A percentile compares a stretch with the other conserved stretches of the same genome.
Conservation (phyloP, 305 asterid species). For the Fraxinus sp. region DNA sequence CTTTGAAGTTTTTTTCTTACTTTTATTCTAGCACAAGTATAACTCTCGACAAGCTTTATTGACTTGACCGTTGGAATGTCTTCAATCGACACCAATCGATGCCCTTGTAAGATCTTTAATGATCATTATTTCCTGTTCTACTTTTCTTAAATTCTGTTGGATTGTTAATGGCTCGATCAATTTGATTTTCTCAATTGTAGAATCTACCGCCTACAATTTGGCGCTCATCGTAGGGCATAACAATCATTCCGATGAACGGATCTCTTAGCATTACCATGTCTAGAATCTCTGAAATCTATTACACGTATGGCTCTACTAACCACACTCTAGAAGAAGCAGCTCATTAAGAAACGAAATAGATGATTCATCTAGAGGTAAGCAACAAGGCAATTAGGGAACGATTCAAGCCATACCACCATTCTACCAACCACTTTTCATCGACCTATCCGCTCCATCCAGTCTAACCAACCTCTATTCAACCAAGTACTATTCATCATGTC, state of each 20-base stretch:
- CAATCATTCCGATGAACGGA: background rate
- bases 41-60: no score
- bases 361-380: no score
- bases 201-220: background rate
- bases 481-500: no score
- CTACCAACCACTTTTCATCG: background rate
- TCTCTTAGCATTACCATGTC: background rate
- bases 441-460: no score
- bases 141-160: no score
- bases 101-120: background rate
- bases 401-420: background rate
- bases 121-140: background rate
- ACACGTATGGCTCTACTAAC: background rate
- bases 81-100: no score
- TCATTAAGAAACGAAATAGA: no score
- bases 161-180: background rate
- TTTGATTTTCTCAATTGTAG: background rate
- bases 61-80: no score
- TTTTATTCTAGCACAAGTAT: no score
- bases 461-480: background rate
- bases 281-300: background rate
- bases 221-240: background rate
- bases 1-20: no score
- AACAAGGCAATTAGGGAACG: background rate
- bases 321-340: background rate